phyloP scores from a whole-genome alignment of 73 alveolate species.

The Paramecium tetraurelia region DNA sequence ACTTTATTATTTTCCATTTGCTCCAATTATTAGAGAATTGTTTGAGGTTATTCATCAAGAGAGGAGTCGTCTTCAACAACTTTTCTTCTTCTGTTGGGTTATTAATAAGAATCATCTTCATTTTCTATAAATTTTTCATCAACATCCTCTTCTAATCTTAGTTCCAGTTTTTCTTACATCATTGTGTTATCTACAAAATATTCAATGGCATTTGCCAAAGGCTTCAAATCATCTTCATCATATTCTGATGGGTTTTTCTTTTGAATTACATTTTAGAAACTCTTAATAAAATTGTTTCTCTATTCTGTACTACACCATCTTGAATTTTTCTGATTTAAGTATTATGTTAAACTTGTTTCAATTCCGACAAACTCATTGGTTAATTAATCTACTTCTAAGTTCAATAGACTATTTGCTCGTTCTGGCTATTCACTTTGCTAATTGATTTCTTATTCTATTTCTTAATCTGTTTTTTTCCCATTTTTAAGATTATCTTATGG shows the following conservation, averaged over 20 bases:
- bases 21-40: background rate
- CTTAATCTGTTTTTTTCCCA: background rate
- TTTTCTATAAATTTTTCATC: background rate
- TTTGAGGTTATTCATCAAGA: background rate
- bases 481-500: background rate
- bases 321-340: background rate
- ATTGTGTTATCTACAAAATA: constrained; percentile 25
- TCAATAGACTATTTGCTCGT: background rate
- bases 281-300: background rate
- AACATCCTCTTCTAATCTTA: background rate
- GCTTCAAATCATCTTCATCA: background rate
- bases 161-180: constrained; percentile 34
- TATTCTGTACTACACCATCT: constrained; percentile 39
- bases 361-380: background rate
- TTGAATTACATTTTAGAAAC: background rate
- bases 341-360: background rate
- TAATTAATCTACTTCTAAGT: background rate
- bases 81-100: background rate
- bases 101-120: constrained; percentile 3
- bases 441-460: background rate
- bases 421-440: background rate
- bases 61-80: constrained; percentile 42
- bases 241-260: background rate
- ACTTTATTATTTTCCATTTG: background rate
- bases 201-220: background rate